Conservation (phyloP, 2,329 filamentous ascomycete species). For the Claviceps purpurea region DNA sequence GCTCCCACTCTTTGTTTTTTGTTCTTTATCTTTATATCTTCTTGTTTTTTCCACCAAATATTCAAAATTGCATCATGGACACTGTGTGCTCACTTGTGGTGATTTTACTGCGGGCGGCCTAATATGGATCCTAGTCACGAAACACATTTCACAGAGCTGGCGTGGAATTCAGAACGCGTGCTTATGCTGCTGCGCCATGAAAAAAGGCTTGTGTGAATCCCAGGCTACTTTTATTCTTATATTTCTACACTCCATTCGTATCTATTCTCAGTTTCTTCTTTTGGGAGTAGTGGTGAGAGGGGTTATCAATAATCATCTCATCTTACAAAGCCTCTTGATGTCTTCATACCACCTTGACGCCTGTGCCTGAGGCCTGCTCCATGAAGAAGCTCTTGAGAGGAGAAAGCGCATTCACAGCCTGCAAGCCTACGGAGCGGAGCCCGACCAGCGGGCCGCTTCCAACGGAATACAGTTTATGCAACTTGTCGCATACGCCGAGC, state of each 20-base stretch:
- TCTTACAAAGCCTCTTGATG: neutral
- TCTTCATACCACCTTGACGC: constrained; percentile 28
- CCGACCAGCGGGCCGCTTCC: constrained; percentile 68
- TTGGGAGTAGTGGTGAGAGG: too few species aligned
- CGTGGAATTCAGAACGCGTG: too few species aligned
- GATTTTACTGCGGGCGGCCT: too few species aligned
- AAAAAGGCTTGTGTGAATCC: too few species aligned
- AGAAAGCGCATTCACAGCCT: constrained; percentile 59
- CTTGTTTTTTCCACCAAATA: neutral
- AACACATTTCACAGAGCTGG: too few species aligned
- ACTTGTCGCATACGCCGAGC: constrained; percentile 71
- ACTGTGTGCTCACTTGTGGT: neutral
- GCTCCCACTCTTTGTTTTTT: neutral
- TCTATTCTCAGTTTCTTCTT: too few species aligned
- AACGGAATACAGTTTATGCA: constrained; percentile 85
- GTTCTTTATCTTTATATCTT: neutral
- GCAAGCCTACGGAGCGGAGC: constrained; percentile 63
- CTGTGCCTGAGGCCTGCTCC: constrained; percentile 51
- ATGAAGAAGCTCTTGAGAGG: constrained; percentile 79
- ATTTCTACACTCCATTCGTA: too few species aligned
- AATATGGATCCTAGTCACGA: too few species aligned
- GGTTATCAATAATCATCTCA: too few species aligned
- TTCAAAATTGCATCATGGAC: neutral
- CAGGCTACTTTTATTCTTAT: too few species aligned
- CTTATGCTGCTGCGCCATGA: too few species aligned